Evolutionary conservation across 306 rosid species (phyloP).

Genomic region (Myrica gale): DNA sequence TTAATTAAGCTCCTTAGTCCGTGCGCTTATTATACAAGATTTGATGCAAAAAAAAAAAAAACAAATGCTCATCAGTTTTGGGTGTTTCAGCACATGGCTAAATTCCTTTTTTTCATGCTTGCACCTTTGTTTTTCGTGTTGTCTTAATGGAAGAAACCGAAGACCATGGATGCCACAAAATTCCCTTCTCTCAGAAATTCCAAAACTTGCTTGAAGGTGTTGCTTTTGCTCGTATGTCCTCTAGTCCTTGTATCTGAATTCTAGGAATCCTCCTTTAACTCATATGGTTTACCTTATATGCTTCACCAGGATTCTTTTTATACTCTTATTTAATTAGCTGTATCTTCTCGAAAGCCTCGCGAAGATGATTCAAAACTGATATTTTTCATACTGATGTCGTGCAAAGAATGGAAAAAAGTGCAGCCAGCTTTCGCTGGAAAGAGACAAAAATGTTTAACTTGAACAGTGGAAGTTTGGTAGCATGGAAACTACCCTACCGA

Average conservation of each 20-base stretch:
- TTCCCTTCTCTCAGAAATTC: slow-evolving; percentile 40
- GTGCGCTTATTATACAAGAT: slow-evolving; percentile 32
- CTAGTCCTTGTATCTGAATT: slow-evolving; percentile 50
- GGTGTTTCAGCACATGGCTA: slow-evolving; percentile 54
- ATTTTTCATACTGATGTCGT: slow-evolving; percentile 1
- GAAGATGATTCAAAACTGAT: not conserved
- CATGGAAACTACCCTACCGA: slow-evolving; percentile 13
- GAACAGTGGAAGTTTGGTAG: slow-evolving; percentile 33
- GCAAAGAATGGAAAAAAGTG: slow-evolving; percentile 20
- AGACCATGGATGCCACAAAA: slow-evolving; percentile 41
- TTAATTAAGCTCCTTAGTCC: slow-evolving; percentile 25
- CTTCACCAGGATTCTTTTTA: slow-evolving; percentile 51
- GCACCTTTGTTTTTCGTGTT: slow-evolving; percentile 35
- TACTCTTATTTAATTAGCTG: slow-evolving; percentile 29
- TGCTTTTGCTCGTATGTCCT: slow-evolving; percentile 50
- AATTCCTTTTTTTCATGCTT: slow-evolving; percentile 54
- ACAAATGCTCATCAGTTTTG: slow-evolving; percentile 15
- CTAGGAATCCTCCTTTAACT: slow-evolving; percentile 66
- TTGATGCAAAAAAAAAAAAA: slow-evolving; percentile 21
- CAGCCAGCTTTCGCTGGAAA: slow-evolving; percentile 30
- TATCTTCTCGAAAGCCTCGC: slow-evolving; percentile 25
- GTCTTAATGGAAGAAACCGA: slow-evolving; percentile 28
- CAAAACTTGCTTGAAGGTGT: slow-evolving; percentile 41
- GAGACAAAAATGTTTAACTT: slow-evolving; percentile 32
- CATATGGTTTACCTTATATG: slow-evolving; percentile 50